Evolutionary conservation across 2,329 filamentous ascomycete genomes (phyloP), one percentile per base, ranked within the genome.

Genomic region (Alternaria arborescens): DNA sequence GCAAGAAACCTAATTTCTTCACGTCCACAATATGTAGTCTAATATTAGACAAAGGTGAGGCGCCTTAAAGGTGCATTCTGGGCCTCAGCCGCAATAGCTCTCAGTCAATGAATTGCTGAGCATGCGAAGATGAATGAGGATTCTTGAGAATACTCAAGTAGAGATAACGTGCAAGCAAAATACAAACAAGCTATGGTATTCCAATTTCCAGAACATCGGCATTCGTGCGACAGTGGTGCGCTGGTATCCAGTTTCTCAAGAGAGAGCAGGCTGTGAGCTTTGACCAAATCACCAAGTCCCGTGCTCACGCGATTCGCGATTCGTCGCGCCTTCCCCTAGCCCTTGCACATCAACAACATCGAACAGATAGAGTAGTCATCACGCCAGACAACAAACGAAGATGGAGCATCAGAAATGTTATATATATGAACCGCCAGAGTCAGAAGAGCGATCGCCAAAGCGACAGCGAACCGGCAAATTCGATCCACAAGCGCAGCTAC

Each of bases 351-450:
- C 60, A 51, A 55, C 52, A 60, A 44, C 38, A 59, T 52, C 53
- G 50, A 24, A 41, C 34, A 22, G 40, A 30, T 38, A 34, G 12
- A 16, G 2, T 22, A 40, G 12, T 6, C 32, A 51, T 44, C 42
- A 16, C 10, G 26, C 16, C n/a, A 26, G 43, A 18, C 22, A 51
- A 11, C 24, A 38, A 22, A 32, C 22, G 44, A 68, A 26, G 32
- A 84, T 84, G 82, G 82, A 84, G 55, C 82, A 83, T 63, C 76
- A 83, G 60, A 81, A 80, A 61, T 82, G 81, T 67, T 84, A 83
- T 61, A 73, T 82, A 5, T 84, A 81, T 60, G 67, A 79, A 20
- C 79, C 79, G 18, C 60, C 77, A 18, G 69, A 75, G 18, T 56
- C 68, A 3, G 73, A 77, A 34, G 71, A 74, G 28, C 70, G 78